Evolutionary conservation across 2,329 filamentous ascomycete genomes (phyloP).

Genomic region (Fusarium fracticaudum): DNA sequence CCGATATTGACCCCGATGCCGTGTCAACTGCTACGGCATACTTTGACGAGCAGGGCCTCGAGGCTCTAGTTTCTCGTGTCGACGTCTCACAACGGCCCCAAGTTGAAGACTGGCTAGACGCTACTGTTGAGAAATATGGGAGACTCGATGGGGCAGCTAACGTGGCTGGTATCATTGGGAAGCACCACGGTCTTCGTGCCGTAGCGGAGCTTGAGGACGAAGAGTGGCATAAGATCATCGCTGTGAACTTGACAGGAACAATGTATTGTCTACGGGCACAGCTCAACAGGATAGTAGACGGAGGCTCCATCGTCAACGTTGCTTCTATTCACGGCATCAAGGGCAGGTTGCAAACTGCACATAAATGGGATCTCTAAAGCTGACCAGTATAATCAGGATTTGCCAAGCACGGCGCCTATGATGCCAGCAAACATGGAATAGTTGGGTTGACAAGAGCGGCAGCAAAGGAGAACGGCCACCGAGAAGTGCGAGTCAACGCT

Average conservation of each 20-base stretch:
- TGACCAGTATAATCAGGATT: constrained; percentile 43
- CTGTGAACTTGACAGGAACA: constrained; percentile 60
- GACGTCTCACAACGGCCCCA: constrained; percentile 59
- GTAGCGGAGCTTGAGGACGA: constrained; percentile 57
- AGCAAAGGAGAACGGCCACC: constrained; percentile 52
- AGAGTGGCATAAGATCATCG: constrained; percentile 60
- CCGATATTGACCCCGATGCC: constrained; percentile 49
- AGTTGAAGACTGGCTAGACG: constrained; percentile 61
- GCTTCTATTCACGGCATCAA: constrained; percentile 58
- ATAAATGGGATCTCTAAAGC: background rate
- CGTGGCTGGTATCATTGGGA: constrained; percentile 62
- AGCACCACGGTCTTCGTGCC: constrained; percentile 51
- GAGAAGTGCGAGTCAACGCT: constrained; percentile 57
- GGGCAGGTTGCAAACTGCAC: constrained; percentile 46
- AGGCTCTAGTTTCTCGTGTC: constrained; percentile 53
- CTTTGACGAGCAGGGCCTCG: constrained; percentile 41
- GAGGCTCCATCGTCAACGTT: constrained; percentile 68
- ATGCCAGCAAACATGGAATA: constrained; percentile 52
- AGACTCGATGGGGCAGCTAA: constrained; percentile 65
- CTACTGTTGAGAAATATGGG: constrained; percentile 59
- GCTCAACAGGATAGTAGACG: constrained; percentile 51
- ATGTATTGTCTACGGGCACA: constrained; percentile 62
- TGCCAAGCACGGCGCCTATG: constrained; percentile 50
- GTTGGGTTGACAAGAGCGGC: constrained; percentile 50
- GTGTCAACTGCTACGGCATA: constrained; percentile 45